phyloP scores from a whole-genome alignment of 192 early-diverging fungal species.

The Podila minutissima region DNA sequence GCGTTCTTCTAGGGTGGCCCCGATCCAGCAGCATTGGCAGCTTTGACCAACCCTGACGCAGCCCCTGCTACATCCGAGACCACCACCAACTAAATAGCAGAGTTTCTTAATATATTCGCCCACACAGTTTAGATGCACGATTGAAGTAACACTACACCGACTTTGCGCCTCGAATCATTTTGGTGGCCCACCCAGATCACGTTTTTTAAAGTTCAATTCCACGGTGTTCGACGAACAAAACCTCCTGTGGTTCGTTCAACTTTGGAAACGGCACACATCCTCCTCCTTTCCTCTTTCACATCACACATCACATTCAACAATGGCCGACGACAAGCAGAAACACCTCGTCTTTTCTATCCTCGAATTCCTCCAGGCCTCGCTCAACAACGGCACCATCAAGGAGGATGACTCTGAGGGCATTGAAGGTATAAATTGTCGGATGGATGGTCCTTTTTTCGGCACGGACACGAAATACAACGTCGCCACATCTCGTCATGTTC shows the following conservation, averaged over 20 bases:
- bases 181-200: too few relatives aligned
- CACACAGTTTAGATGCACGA: too few relatives aligned
- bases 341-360: constrained; percentile 85
- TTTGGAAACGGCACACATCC: background rate
- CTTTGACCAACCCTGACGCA: constrained; percentile 3
- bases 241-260: too few relatives aligned
- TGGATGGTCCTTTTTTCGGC: background rate
- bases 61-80: background rate
- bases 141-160: too few relatives aligned
- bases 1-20: constrained; percentile 30
- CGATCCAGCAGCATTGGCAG: constrained; percentile 39
- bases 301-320: constrained; percentile 10
- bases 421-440: constrained; percentile 65
- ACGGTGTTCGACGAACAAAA: too few relatives aligned
- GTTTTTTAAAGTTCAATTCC: too few relatives aligned
- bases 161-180: too few relatives aligned
- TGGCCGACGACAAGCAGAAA: constrained; percentile 73
- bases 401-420: constrained; percentile 83
- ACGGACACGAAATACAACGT: background rate
- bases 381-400: constrained; percentile 75
- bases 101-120: too few relatives aligned
- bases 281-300: constrained; percentile 8
- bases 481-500: too few relatives aligned
- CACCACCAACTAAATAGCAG: background rate
- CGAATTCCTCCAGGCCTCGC: constrained; percentile 79